Conservation (phyloP, 352 stramenopile genomes). For the Globisporangium rhizosaccharum region DNA sequence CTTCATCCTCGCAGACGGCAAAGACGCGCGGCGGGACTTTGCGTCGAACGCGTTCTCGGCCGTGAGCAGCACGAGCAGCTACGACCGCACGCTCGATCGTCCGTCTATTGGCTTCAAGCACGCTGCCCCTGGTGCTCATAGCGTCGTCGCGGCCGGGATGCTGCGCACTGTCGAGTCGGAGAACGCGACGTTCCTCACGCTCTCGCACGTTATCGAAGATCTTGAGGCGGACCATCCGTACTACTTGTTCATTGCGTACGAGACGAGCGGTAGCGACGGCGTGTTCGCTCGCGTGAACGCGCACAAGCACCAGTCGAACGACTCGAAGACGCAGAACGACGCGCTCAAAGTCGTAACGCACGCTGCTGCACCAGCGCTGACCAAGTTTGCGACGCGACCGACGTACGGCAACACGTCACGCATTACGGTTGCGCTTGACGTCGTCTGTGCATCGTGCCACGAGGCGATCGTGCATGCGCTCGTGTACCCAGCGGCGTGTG, state of each 20-base stretch:
- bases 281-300: conserved; percentile 70
- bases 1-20: conserved; percentile 57
- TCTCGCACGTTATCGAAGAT: conserved; percentile 32
- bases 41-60: conserved; percentile 25
- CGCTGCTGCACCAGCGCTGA: conserved; percentile 40
- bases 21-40: conserved; percentile 34
- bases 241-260: conserved; percentile 70
- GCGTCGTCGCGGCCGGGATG: conserved; percentile 43
- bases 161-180: conserved; percentile 31
- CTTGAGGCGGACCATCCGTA: conserved; percentile 48
- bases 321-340: conserved; percentile 31
- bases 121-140: conserved; percentile 22
- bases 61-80: conserved; percentile 12
- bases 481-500: conserved; percentile 35
- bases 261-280: conserved; percentile 54
- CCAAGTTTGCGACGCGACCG: conserved; percentile 30
- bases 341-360: conserved; percentile 49
- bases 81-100: not conserved
- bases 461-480: conserved; percentile 48
- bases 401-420: conserved; percentile 50
- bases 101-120: conserved; percentile 20
- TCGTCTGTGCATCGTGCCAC: conserved; percentile 43
- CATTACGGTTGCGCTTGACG: conserved; percentile 53
- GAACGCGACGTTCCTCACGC: conserved; percentile 39
- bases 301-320: conserved; percentile 42